Conservation (phyloP, 176 grass and related monocot genomes). For the Phoenix dactylifera region DNA sequence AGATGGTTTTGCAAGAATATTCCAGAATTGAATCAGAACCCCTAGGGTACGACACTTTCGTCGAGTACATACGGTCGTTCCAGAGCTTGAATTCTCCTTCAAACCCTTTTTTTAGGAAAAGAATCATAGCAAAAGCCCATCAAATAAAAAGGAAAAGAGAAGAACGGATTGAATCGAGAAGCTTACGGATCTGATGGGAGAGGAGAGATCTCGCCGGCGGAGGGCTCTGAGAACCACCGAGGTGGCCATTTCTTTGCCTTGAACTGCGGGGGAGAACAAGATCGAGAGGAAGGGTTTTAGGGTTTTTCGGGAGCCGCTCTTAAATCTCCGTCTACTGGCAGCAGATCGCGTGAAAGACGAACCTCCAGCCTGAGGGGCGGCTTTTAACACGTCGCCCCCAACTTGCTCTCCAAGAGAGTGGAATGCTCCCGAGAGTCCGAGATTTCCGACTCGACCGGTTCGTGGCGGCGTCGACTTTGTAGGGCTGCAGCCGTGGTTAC, state of each 20-base stretch:
- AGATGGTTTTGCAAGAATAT: no score
- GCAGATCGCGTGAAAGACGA: no score
- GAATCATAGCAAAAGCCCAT: background rate
- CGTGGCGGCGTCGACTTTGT: no score
- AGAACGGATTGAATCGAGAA: background rate
- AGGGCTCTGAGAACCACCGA: constrained; percentile 48
- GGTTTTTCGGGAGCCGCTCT: background rate
- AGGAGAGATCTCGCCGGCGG: constrained; percentile 45
- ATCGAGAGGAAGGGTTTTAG: constrained; percentile 6
- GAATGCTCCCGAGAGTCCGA: constrained; percentile 9
- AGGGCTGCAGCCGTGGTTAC: no score
- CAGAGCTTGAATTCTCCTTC: no score
- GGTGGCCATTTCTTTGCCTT: constrained; percentile 29
- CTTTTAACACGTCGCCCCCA: no score
- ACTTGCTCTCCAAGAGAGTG: background rate
- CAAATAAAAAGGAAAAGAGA: background rate
- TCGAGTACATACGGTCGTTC: no score
- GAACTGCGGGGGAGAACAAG: no score
- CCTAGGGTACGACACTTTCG: no score
- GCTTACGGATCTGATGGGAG: constrained; percentile 50
- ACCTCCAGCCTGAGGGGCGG: no score
- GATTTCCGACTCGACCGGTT: no score
- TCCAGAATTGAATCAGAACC: no score
- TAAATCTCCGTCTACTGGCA: background rate
- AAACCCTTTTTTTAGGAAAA: background rate